phyloP scores from a whole-genome alignment of 2,329 filamentous ascomycete genomes.

The Epicoccum nigrum region DNA sequence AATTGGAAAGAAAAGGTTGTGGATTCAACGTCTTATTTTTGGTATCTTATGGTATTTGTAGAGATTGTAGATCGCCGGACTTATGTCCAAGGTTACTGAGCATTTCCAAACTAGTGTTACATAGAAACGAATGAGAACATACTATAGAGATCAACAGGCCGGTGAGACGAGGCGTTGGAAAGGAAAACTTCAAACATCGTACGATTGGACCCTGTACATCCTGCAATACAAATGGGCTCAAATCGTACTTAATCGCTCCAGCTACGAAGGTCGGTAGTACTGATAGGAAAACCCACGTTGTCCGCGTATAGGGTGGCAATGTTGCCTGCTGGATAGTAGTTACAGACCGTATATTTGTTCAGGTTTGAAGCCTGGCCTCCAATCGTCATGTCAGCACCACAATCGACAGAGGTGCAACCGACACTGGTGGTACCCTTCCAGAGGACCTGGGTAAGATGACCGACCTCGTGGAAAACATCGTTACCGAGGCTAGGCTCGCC shows the following conservation, averaged over 20 bases:
- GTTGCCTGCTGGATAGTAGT: conserved; percentile 76
- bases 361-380: conserved; percentile 24
- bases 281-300: conserved; percentile 56
- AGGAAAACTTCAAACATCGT: too few species aligned
- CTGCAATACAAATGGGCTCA: too few species aligned
- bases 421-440: conserved; percentile 49
- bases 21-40: too few species aligned
- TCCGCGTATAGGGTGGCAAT: conserved; percentile 58
- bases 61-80: too few species aligned
- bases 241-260: conserved; percentile 36
- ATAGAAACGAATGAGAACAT: too few species aligned
- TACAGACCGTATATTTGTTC: conserved; percentile 73
- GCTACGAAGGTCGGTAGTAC: conserved; percentile 26
- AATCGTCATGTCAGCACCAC: conserved; percentile 34
- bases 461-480: conserved; percentile 43
- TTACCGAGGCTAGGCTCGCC: conserved; percentile 62
- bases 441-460: conserved; percentile 47
- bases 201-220: too few species aligned
- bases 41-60: too few species aligned
- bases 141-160: too few species aligned
- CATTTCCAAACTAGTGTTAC: too few species aligned
- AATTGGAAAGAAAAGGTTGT: too few species aligned
- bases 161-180: too few species aligned
- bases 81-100: too few species aligned
- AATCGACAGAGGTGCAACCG: conserved; percentile 44